Evolutionary conservation across 2,329 filamentous ascomycete species (phyloP).

Genomic region (Colletotrichum gloeosporioides): DNA sequence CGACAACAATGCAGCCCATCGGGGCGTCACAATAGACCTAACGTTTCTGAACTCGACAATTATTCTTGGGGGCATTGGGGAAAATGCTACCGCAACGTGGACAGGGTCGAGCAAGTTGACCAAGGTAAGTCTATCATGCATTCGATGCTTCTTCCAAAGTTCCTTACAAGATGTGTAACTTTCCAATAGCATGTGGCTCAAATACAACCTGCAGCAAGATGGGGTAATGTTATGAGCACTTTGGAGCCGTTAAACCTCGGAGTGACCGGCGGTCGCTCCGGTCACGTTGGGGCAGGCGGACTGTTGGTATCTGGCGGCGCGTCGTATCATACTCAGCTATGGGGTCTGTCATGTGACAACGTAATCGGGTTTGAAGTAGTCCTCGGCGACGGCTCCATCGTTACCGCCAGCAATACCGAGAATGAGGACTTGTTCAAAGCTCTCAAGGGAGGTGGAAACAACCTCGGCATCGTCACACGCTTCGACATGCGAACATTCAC

Average conservation of each 20-base stretch:
- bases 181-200: constrained; percentile 21
- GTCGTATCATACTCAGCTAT: constrained; percentile 25
- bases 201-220: constrained; percentile 32
- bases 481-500: constrained; percentile 31
- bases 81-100: background rate
- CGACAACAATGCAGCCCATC: constrained; percentile 43
- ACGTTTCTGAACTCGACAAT: constrained; percentile 31
- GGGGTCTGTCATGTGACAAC: constrained; percentile 49
- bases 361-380: constrained; percentile 50
- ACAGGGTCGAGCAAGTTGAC: background rate
- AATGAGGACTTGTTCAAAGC: constrained; percentile 52
- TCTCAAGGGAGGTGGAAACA: constrained; percentile 52
- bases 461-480: constrained; percentile 47
- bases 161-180: background rate
- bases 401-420: constrained; percentile 38
- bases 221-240: constrained; percentile 25
- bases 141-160: background rate
- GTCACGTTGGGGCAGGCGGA: constrained; percentile 29
- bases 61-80: constrained; percentile 18
- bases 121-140: background rate
- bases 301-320: constrained; percentile 34
- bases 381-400: constrained; percentile 44
- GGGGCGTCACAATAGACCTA: constrained; percentile 45
- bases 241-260: constrained; percentile 24
- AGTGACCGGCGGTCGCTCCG: constrained; percentile 28